Conservation (phyloP, 192 early-diverging fungal species). For the Umbelopsis isabellina region DNA sequence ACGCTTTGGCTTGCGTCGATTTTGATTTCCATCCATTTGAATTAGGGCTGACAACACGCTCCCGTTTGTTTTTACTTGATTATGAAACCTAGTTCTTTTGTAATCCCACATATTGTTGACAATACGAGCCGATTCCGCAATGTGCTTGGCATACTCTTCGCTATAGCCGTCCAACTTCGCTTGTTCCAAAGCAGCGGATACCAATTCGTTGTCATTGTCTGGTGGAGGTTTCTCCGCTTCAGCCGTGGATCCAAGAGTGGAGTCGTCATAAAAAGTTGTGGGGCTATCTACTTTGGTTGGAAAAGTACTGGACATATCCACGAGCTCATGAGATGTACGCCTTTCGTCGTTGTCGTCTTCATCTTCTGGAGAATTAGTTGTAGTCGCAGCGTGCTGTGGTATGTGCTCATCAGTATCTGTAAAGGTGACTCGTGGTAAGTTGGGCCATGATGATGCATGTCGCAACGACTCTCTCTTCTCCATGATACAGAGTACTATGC, state of each 20-base stretch:
- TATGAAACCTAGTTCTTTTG: not conserved
- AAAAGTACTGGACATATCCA: slow-evolving; percentile 1
- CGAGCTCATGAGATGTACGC: not conserved
- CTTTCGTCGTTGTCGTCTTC: not conserved
- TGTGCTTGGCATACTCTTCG: slow-evolving; percentile 9
- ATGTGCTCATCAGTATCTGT: not conserved
- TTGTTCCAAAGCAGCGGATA: not conserved
- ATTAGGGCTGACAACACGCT: slow-evolving; percentile 7
- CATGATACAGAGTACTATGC: not conserved
- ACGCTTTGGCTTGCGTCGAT: not conserved
- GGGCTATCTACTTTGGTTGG: not conserved
- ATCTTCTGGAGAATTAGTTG: too few relatives aligned
- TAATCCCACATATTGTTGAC: slow-evolving; percentile 8
- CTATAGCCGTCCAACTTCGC: slow-evolving; percentile 13
- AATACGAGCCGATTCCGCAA: slow-evolving; percentile 13
- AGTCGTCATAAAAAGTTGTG: not conserved
- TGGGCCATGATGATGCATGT: slow-evolving; percentile 15
- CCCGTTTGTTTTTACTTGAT: not conserved
- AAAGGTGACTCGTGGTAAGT: not conserved
- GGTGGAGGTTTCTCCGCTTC: not conserved
- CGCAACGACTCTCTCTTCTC: slow-evolving; percentile 9
- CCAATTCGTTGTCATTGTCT: not conserved
- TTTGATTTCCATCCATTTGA: not conserved
- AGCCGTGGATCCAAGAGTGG: not conserved
- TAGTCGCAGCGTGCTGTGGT: not conserved